Conservation (phyloP, 2,329 filamentous ascomycete species). For the Fusarium sp. region DNA sequence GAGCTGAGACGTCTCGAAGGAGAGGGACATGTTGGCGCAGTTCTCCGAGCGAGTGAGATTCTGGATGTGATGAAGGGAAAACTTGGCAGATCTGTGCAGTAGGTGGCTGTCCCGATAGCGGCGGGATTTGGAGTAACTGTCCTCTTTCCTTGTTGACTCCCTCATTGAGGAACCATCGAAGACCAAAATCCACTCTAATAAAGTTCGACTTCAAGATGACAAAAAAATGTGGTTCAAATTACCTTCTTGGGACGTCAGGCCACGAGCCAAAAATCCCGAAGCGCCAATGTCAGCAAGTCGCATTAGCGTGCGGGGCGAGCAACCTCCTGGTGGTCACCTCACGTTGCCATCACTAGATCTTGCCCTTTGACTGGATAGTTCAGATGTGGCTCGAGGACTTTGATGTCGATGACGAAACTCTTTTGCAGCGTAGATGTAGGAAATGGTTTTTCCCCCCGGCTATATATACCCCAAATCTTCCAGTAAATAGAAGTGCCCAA, state of each 20-base stretch:
- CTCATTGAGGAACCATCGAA: neutral
- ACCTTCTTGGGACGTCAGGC: neutral
- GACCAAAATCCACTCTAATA: neutral
- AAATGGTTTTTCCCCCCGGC: neutral
- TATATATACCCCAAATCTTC: neutral
- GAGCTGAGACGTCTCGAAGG: neutral
- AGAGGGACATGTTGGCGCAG: neutral
- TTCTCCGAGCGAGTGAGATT: neutral
- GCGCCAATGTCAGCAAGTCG: neutral
- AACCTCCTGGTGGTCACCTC: neutral
- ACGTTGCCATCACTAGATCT: neutral
- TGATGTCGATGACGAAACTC: neutral
- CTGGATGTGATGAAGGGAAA: neutral
- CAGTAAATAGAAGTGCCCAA: neutral
- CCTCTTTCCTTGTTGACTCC: neutral
- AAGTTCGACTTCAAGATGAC: neutral
- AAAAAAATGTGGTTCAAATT: neutral
- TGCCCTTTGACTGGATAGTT: neutral
- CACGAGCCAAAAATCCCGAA: neutral
- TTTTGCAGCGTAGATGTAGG: neutral
- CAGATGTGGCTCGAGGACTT: neutral
- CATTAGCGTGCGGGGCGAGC: constrained; percentile 1
- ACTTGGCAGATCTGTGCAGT: neutral
- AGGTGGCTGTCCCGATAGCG: neutral
- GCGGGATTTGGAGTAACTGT: neutral